Evolutionary conservation across 345 rosid genomes (phyloP).

Genomic region (Lepidium sativum): DNA sequence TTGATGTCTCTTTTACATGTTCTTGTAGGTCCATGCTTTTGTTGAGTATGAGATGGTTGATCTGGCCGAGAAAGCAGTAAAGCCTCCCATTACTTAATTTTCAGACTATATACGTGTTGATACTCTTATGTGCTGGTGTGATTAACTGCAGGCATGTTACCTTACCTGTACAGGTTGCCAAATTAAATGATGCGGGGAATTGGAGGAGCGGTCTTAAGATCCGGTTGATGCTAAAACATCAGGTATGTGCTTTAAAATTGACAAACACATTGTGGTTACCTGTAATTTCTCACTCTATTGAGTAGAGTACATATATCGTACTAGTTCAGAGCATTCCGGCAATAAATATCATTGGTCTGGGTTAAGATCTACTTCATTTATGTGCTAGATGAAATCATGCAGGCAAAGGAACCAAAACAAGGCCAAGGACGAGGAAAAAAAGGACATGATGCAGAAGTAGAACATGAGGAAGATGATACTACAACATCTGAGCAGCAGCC

Average conservation of each 20-base stretch:
- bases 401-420: constrained; percentile 45
- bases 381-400: neutral
- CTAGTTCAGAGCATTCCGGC: neutral
- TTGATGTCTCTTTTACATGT: constrained; percentile 13
- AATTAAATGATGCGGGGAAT: constrained; percentile 72
- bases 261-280: neutral
- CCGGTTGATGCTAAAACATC: constrained; percentile 65
- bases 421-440: constrained; percentile 59
- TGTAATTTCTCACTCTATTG: neutral
- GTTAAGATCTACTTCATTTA: neutral
- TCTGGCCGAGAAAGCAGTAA: constrained; percentile 96
- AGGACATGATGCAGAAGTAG: constrained; percentile 67
- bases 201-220: constrained; percentile 98
- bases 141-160: neutral
- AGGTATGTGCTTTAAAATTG: constrained; percentile 31
- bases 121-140: neutral
- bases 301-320: neutral
- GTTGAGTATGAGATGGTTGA: constrained; percentile 89
- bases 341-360: neutral
- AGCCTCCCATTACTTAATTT: constrained; percentile 15
- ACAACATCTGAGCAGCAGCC: constrained; percentile 57
- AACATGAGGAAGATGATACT: constrained; percentile 73
- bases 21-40: constrained; percentile 86
- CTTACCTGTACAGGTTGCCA: constrained; percentile 54
- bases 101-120: neutral